Conservation (phyloP, 495 filamentous ascomycete genomes). For the Daldinia decipiens region DNA sequence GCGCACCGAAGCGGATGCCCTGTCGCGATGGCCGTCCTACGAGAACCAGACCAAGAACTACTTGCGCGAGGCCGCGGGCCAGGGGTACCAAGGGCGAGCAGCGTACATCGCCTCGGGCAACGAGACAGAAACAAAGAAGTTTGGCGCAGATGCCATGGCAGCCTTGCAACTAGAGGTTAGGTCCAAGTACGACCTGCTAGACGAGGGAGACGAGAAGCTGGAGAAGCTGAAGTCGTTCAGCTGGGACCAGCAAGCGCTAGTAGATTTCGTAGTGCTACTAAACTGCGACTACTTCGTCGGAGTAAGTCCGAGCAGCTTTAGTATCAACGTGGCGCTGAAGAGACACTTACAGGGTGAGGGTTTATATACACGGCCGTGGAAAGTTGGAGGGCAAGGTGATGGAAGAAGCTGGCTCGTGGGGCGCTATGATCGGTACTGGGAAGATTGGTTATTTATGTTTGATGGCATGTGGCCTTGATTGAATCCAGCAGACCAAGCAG, state of each 20-base stretch:
- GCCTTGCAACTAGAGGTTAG: constrained; percentile 37
- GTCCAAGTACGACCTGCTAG: constrained; percentile 52
- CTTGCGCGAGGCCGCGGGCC: constrained; percentile 41
- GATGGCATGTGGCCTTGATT: constrained; percentile 57
- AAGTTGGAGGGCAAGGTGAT: constrained; percentile 52
- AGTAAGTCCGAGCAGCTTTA: constrained; percentile 58
- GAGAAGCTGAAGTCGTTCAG: constrained; percentile 48
- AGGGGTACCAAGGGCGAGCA: constrained; percentile 44
- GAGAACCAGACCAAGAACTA: constrained; percentile 54
- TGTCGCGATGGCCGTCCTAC: constrained; percentile 54
- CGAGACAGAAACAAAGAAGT: constrained; percentile 49
- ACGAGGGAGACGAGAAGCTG: constrained; percentile 33
- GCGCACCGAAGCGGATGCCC: constrained; percentile 55
- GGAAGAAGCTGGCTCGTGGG: constrained; percentile 56
- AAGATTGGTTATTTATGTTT: constrained; percentile 60
- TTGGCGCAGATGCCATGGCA: constrained; percentile 40
- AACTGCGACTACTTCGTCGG: constrained; percentile 55
- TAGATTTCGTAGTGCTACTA: constrained; percentile 55
- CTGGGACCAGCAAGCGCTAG: constrained; percentile 59
- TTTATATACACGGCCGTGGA: constrained; percentile 56
- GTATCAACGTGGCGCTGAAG: constrained; percentile 57
- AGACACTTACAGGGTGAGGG: constrained; percentile 53
- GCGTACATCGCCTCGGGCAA: constrained; percentile 58
- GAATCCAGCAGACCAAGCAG: background rate
- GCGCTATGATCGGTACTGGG: constrained; percentile 54